These are phyloP conservation scores for Erodium moschatum DNA, from an alignment of 441 rosid species.

Conservation along the genomic window DNA sequence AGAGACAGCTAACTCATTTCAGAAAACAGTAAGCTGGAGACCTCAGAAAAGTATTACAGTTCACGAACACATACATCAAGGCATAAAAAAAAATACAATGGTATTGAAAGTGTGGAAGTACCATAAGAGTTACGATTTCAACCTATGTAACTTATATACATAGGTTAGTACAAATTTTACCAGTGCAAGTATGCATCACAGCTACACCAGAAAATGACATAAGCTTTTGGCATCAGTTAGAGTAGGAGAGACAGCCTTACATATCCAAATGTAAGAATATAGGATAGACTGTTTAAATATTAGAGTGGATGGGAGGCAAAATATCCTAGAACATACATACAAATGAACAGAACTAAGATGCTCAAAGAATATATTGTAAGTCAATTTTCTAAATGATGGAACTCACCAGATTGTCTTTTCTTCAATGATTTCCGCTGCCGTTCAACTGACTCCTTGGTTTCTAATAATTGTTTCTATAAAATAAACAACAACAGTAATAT, in stretches of 20 bases:
- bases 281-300: neutral
- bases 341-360: slow-evolving; percentile 3
- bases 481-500: neutral
- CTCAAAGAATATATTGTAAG: neutral
- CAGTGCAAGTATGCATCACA: too few species aligned
- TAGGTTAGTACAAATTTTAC: too few species aligned
- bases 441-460: slow-evolving; percentile 92
- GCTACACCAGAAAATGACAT: too few species aligned
- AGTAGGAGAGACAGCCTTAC: neutral
- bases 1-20: slow-evolving; percentile 1
- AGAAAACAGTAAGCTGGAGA: neutral
- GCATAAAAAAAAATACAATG: too few species aligned
- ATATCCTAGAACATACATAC: slow-evolving; percentile 6
- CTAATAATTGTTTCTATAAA: slow-evolving; percentile 69
- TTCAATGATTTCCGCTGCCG: slow-evolving; percentile 83
- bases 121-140: too few species aligned
- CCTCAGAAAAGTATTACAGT: too few species aligned
- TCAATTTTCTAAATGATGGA: slow-evolving; percentile 14
- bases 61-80: too few species aligned
- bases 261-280: slow-evolving; percentile 5
- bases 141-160: too few species aligned
- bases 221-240: too few species aligned
- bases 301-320: neutral
- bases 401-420: slow-evolving; percentile 78
- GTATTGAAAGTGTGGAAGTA: too few species aligned